Conservation (phyloP, 2,329 filamentous ascomycete genomes). For the Trichoderma pleuroti region DNA sequence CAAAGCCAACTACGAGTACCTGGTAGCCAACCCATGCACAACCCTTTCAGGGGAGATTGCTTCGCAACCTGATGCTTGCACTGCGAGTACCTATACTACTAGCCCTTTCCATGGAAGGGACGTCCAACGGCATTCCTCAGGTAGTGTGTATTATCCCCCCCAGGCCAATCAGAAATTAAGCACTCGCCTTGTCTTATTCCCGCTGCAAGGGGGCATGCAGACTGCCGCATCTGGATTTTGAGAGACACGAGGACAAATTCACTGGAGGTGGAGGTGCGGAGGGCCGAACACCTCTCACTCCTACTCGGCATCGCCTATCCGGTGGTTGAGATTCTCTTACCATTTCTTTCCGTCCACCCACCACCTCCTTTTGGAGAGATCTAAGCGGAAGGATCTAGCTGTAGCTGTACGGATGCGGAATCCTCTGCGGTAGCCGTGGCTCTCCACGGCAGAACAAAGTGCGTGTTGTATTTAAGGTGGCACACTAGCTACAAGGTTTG, state of each 20-base stretch:
- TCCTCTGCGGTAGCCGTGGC: neutral
- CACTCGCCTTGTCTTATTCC: neutral
- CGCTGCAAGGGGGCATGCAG: neutral
- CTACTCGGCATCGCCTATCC: neutral
- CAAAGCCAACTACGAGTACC: neutral
- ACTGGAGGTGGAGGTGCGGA: neutral
- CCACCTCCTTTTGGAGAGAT: neutral
- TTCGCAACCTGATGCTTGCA: neutral
- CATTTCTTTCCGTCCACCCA: neutral
- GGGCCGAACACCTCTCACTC: neutral
- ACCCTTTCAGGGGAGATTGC: neutral
- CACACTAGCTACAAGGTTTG: neutral
- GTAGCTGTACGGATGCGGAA: neutral
- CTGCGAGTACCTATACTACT: neutral
- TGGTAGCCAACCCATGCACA: neutral
- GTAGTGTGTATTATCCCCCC: neutral
- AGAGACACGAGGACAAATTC: neutral
- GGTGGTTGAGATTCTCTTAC: neutral
- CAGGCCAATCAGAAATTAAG: neutral
- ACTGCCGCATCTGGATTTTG: neutral
- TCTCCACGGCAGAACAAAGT: neutral
- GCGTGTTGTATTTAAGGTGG: neutral
- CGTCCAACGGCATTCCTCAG: neutral
- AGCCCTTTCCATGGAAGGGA: neutral
- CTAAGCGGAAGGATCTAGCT: neutral